phyloP scores from a whole-genome alignment of 495 filamentous ascomycete genomes.

The Lentithecium fluviatile region DNA sequence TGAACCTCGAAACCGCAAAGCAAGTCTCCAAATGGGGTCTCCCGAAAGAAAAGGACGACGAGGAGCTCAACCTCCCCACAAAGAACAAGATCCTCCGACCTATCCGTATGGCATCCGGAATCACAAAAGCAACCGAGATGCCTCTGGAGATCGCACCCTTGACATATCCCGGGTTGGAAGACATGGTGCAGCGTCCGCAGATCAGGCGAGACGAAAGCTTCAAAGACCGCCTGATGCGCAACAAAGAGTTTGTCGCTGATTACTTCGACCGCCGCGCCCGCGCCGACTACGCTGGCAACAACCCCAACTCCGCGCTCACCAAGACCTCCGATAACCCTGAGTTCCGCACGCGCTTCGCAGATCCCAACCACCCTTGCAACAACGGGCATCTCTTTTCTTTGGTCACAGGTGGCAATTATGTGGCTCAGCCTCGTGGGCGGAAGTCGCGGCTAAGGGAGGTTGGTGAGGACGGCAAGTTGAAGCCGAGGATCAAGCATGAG shows the following conservation, averaged over 20 bases:
- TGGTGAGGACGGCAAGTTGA: conserved; percentile 8
- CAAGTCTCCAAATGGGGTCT: conserved; percentile 13
- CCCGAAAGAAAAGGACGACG: not conserved
- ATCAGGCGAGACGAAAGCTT: conserved; percentile 6
- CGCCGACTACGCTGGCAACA: conserved; percentile 19
- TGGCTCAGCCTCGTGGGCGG: not conserved
- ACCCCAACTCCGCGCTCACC: conserved; percentile 11
- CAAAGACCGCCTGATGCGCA: conserved; percentile 12
- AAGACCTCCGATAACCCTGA: conserved; percentile 1
- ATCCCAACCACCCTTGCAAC: conserved; percentile 20
- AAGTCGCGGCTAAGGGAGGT: not conserved
- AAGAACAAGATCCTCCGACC: conserved; percentile 6
- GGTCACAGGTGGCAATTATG: not conserved
- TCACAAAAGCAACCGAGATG: conserved; percentile 2
- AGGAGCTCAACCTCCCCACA: not conserved
- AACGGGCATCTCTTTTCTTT: conserved; percentile 10
- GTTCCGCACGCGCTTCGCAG: conserved; percentile 14
- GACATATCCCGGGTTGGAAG: conserved; percentile 10
- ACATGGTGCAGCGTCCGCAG: not conserved
- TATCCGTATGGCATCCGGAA: conserved; percentile 4
- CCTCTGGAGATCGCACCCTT: conserved; percentile 15
- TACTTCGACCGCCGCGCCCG: conserved; percentile 19
- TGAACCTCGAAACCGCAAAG: conserved; percentile 21
- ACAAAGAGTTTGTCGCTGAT: conserved; percentile 16
- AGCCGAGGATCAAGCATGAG: conserved; percentile 2